Percentiles rank a stretch among this genome's conserved stretches.
Conservation (phyloP, 2,329 filamentous ascomycete genomes). For the Aspergillus udagawae region DNA sequence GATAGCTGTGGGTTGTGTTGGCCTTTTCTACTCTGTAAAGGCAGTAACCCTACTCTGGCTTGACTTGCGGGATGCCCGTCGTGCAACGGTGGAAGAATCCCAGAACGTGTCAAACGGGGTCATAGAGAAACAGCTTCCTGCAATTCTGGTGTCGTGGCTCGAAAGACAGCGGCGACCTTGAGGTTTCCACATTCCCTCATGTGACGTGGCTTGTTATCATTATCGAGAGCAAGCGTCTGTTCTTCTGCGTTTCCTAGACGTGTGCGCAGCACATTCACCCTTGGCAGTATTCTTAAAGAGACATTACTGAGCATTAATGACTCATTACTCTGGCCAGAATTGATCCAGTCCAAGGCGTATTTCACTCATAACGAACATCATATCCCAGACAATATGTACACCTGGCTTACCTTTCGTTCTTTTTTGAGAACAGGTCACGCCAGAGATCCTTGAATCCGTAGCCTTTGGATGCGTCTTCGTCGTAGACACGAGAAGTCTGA, state of each 20-base stretch:
- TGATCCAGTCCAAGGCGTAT: neutral
- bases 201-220: neutral
- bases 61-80: neutral
- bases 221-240: neutral
- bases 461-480: constrained; percentile 64
- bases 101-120: neutral
- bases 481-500: constrained; percentile 59
- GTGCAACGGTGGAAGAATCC: neutral
- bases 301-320: neutral
- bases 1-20: neutral
- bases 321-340: neutral
- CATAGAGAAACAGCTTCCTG: constrained; percentile 1
- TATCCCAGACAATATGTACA: constrained; percentile 1
- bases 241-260: neutral
- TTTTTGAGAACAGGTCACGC: constrained; percentile 66
- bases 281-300: neutral
- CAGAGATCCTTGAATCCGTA: constrained; percentile 91
- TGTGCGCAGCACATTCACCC: neutral
- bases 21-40: neutral
- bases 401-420: constrained; percentile 10
- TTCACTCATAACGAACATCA: constrained; percentile 6
- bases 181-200: neutral
- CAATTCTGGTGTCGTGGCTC: constrained; percentile 1
- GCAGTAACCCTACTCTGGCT: constrained; percentile 3
- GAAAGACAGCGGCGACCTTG: constrained; percentile 3